Conservation (phyloP, 306 rosid genomes). For the Prunus campanulata region DNA sequence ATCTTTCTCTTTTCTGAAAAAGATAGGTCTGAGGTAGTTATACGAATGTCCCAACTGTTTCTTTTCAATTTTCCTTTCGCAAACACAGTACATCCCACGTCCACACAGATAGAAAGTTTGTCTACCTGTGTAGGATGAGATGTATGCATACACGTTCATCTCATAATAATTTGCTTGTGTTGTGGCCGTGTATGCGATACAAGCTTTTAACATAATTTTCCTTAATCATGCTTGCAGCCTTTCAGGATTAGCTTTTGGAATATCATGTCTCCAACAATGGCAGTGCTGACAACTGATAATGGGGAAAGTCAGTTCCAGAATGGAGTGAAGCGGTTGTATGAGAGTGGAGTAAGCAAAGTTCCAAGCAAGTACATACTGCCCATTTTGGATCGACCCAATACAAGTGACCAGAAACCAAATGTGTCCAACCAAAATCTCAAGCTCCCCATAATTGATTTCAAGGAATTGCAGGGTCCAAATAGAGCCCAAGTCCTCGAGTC, state of each 20-base stretch:
- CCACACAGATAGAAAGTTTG: no score
- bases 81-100: neutral
- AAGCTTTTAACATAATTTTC: neutral
- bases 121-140: no score
- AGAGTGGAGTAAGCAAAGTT: constrained; percentile 49
- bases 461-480: constrained; percentile 55
- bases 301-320: constrained; percentile 39
- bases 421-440: constrained; percentile 29
- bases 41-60: neutral
- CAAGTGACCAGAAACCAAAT: neutral
- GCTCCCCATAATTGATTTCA: constrained; percentile 70
- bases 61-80: neutral
- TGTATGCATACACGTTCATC: no score
- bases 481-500: constrained; percentile 52
- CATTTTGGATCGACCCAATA: constrained; percentile 49
- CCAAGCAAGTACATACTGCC: constrained; percentile 71
- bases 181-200: neutral
- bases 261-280: constrained; percentile 56
- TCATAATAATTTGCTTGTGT: neutral
- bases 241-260: neutral
- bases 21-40: neutral
- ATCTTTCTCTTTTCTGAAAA: neutral
- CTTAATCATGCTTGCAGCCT: neutral
- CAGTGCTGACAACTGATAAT: constrained; percentile 10
- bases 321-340: constrained; percentile 70